These are phyloP conservation scores for Cochlearia excelsa DNA, from an alignment of 345 rosid genomes.

Conservation along the genomic window DNA sequence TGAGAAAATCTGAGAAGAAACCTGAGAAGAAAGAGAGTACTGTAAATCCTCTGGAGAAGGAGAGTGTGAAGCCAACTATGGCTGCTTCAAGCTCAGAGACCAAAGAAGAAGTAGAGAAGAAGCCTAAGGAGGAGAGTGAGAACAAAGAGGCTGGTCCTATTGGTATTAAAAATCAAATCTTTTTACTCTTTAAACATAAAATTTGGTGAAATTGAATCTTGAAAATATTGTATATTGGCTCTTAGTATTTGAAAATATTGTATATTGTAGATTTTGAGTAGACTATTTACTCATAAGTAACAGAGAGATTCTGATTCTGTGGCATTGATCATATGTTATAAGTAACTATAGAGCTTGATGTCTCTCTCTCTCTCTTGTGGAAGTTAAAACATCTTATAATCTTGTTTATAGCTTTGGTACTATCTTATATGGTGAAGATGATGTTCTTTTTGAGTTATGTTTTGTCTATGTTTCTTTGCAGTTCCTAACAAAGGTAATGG, in stretches of 20 bases:
- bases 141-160: constrained; percentile 36
- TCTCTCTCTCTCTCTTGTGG: too few relatives aligned
- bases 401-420: background rate
- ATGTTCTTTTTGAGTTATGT: constrained; percentile 9
- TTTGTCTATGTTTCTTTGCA: constrained; percentile 32
- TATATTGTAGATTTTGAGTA: too few relatives aligned
- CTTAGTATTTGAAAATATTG: too few relatives aligned
- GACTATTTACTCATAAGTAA: too few relatives aligned
- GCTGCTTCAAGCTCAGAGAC: constrained; percentile 1
- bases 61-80: background rate
- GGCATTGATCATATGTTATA: too few relatives aligned
- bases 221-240: too few relatives aligned
- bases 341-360: too few relatives aligned
- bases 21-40: constrained; percentile 20
- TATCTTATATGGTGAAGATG: background rate
- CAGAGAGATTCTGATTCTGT: too few relatives aligned
- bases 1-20: constrained; percentile 39
- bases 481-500: constrained; percentile 93
- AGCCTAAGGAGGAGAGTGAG: constrained; percentile 38
- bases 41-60: too few relatives aligned
- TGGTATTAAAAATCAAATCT: constrained; percentile 30
- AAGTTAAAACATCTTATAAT: too few relatives aligned
- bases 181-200: too few relatives aligned
- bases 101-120: constrained; percentile 28
- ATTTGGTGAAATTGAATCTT: too few relatives aligned